A percentile compares a stretch with the other conserved stretches of the same genome.
Conservation (phyloP, 257 asterid genomes). For the Solanum ahanhuiri region DNA sequence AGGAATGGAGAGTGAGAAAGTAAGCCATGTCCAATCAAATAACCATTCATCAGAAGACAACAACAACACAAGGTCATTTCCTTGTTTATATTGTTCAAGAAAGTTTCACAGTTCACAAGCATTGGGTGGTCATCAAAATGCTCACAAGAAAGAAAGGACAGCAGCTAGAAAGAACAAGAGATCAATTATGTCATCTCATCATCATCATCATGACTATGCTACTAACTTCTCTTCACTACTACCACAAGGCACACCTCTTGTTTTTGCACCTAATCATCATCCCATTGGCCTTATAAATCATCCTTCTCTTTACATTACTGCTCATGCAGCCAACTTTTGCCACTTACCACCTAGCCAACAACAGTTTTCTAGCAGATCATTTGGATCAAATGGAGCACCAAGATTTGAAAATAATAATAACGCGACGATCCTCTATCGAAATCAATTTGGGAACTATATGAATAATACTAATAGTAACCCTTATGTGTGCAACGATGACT, state of each 20-base stretch:
- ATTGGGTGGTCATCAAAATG: slow-evolving; percentile 92
- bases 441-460: slow-evolving; percentile 18
- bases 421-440: not conserved
- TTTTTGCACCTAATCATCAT: slow-evolving; percentile 34
- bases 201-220: not conserved
- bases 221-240: slow-evolving; percentile 12
- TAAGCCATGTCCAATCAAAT: slow-evolving; percentile 9
- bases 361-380: slow-evolving; percentile 9
- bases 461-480: not conserved
- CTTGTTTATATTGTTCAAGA: slow-evolving; percentile 69
- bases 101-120: slow-evolving; percentile 92
- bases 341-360: slow-evolving; percentile 7
- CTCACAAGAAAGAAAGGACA: slow-evolving; percentile 83
- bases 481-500: slow-evolving; percentile 5
- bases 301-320: slow-evolving; percentile 38
- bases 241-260: slow-evolving; percentile 20
- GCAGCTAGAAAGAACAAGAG: slow-evolving; percentile 63
- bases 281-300: slow-evolving; percentile 37
- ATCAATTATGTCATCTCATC: not conserved
- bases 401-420: slow-evolving; percentile 21
- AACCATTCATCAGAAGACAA: slow-evolving; percentile 29
- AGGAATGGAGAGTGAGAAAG: slow-evolving; percentile 47
- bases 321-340: slow-evolving; percentile 47
- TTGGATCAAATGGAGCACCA: slow-evolving; percentile 27
- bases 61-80: slow-evolving; percentile 41